Base-by-base conservation (phyloP, 2,329 filamentous ascomycete species). In the Aciculosporium take region DNA sequence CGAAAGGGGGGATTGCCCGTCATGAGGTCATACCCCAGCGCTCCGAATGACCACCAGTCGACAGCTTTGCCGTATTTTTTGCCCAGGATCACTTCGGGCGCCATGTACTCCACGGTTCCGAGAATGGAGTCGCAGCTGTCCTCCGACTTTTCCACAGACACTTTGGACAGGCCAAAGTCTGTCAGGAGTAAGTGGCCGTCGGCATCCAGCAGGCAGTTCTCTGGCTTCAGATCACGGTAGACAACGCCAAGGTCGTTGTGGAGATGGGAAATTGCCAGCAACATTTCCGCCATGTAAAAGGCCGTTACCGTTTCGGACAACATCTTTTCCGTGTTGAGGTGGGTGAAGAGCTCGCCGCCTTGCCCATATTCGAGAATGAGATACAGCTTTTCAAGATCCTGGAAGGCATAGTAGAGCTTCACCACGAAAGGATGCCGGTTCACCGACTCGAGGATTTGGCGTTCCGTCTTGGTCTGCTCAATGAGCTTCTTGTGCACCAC, bases 211-310 rank as follows among this genome's bases (percentile, higher is more conserved):
- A 98, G 79, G 55, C 89, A 96, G 60, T 98, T 98, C 62, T 98
- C 91, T 0, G 91, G 91, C 68, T 98, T 98, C 45, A 98, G 71
- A 57, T 98, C 91, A 46, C 91, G 84, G 63, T 98, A 98, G 48
- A 98, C 81, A 38, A 98, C 88, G 13, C 91, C 89, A 18, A 96
- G 77, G 48, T 82, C 87, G 51, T 84, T 79, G 64, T 98, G 91
- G 21, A 98, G 74, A 61, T 98, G 88, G 29, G 89, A 85, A 36
- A 98, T 74, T 24, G 91, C 93, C 20, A 98, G 76, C 4, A 94
- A 79, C 79, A 98, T 93, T 65, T 98, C 88, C 0, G 87, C 93
- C 84, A 96, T 94, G 71, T 98, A 98, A 62, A 96, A 98, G 1
- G 88, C 85, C 0, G 89, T 84, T 2, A 82, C 82, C 13, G 84